Percentiles rank a stretch among this genome's conserved stretches.
These are phyloP conservation scores for Penicillium roqueforti DNA, from an alignment of 495 filamentous ascomycete species.

Conservation along the genomic window DNA sequence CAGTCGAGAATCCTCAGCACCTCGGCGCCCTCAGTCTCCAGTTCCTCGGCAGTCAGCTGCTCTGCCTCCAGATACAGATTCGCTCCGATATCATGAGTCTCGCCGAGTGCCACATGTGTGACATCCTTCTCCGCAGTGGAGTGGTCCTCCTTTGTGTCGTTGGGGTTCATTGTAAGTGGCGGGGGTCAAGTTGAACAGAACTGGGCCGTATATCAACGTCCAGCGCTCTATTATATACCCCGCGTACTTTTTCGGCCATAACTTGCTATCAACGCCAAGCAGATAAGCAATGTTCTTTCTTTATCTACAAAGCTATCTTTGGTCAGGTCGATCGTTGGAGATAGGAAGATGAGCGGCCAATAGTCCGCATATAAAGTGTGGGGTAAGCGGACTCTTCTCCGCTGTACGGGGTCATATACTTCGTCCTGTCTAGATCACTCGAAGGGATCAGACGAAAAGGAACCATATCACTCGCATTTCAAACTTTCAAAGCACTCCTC, in stretches of 20 bases:
- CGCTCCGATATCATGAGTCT: constrained; percentile 30
- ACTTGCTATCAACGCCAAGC: constrained; percentile 10
- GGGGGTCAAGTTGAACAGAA: not conserved
- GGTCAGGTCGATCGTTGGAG: not conserved
- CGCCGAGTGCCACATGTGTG: constrained; percentile 20
- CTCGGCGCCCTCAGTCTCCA: constrained; percentile 29
- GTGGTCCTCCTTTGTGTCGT: constrained; percentile 19
- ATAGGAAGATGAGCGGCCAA: constrained; percentile 18
- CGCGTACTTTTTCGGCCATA: not conserved
- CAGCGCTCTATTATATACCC: not conserved
- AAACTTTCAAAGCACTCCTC: too few relatives aligned
- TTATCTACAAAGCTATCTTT: not conserved
- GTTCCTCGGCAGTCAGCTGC: constrained; percentile 30
- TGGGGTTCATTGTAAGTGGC: constrained; percentile 2
- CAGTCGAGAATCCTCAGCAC: constrained; percentile 34
- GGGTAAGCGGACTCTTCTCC: not conserved
- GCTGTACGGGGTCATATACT: not conserved
- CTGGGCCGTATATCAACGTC: not conserved
- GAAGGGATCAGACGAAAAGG: too few relatives aligned
- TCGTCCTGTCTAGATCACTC: too few relatives aligned
- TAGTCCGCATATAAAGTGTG: constrained; percentile 11
- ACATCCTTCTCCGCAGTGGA: constrained; percentile 24
- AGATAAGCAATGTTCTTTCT: constrained; percentile 10
- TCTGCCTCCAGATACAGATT: constrained; percentile 30
- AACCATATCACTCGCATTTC: too few relatives aligned